Conservation (phyloP, 169 alveolate species). For the Eimeria acervulina region DNA sequence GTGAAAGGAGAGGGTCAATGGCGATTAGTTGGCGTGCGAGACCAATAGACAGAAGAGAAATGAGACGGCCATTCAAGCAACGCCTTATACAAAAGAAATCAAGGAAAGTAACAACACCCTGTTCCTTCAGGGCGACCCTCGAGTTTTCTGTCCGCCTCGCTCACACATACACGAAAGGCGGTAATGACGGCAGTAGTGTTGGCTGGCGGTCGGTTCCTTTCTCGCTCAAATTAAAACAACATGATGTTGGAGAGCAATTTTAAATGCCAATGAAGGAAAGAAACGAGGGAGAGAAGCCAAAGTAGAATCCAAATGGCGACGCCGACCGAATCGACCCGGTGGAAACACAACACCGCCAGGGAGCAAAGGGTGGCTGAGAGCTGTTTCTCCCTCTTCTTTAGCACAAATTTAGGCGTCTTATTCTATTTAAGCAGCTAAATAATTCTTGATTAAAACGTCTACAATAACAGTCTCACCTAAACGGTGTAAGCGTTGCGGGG, state of each 20-base stretch:
- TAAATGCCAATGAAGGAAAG: neutral
- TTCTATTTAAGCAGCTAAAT: neutral
- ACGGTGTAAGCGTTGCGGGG: neutral
- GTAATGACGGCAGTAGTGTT: neutral
- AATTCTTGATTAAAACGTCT: neutral
- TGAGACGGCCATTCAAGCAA: no score
- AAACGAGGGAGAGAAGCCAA: neutral
- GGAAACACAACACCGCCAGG: conserved; percentile 10
- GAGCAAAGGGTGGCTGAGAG: neutral
- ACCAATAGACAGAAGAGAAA: no score
- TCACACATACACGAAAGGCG: no score
- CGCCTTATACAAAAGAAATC: no score
- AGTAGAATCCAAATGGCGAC: neutral
- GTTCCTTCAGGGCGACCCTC: no score
- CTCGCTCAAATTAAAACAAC: neutral
- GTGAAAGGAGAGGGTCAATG: no score
- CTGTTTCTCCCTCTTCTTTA: neutral
- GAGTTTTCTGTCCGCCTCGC: no score
- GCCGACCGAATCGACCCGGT: neutral
- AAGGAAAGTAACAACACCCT: no score
- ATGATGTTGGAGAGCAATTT: neutral
- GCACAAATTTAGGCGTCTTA: neutral
- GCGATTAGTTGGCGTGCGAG: no score
- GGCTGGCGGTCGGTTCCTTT: neutral
- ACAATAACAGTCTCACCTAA: neutral